Percentiles rank a stretch among this genome's conserved stretches.
These are phyloP conservation scores for Suillus luteus DNA, from an alignment of 768 basidiomycete genomes.

Conservation along the genomic window DNA sequence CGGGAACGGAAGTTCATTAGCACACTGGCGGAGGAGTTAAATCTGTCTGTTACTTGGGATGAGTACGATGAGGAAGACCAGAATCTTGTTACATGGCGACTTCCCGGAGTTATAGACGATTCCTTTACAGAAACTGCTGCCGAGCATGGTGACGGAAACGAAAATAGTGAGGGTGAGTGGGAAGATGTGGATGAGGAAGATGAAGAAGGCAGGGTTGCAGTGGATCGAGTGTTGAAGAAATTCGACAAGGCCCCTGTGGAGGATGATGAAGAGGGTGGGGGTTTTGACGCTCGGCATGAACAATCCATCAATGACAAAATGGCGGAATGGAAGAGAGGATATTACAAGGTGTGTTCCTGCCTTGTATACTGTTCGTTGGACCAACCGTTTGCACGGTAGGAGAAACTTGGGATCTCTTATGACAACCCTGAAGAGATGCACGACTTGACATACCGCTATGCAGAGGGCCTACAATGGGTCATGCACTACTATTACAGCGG, in stretches of 20 bases:
- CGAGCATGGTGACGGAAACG: constrained; percentile 41
- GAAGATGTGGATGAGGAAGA: constrained; percentile 58
- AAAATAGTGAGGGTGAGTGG: constrained; percentile 55
- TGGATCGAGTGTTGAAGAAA: constrained; percentile 82
- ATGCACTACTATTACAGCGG: constrained; percentile 99
- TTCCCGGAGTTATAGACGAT: constrained; percentile 50
- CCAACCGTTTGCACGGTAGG: constrained; percentile 44
- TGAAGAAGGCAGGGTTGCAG: constrained; percentile 69
- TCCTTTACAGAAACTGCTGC: constrained; percentile 33
- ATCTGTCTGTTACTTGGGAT: constrained; percentile 87
- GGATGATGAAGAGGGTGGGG: constrained; percentile 69
- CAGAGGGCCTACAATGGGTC: constrained; percentile 97
- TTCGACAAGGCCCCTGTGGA: constrained; percentile 83
- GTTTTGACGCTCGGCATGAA: constrained; percentile 81
- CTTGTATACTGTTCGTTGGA: constrained; percentile 16
- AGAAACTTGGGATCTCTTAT: constrained; percentile 83
- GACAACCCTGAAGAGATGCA: constrained; percentile 68
- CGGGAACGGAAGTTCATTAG: constrained; percentile 80
- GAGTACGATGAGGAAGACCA: constrained; percentile 85
- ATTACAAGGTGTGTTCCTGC: constrained; percentile 73
- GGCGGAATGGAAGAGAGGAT: constrained; percentile 87
- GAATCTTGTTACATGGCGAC: constrained; percentile 69
- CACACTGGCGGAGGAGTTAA: constrained; percentile 73
- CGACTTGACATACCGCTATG: constrained; percentile 75
- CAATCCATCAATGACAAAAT: constrained; percentile 76